phyloP scores from a whole-genome alignment of 1,284 basidiomycete species.

The Baeospora myosura region DNA sequence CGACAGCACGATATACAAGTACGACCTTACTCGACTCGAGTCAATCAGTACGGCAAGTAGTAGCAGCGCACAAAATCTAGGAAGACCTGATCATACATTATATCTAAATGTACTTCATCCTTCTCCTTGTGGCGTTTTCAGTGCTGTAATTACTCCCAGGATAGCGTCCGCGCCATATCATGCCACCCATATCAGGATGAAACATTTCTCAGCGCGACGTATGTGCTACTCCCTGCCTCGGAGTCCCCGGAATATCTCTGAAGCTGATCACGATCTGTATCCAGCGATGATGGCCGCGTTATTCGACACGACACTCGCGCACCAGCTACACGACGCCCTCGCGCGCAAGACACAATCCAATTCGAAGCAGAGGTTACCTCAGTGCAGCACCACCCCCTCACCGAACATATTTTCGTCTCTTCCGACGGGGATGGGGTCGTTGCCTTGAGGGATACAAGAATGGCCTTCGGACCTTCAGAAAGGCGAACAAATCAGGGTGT shows the following conservation, averaged over 20 bases:
- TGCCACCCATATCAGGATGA: constrained; percentile 60
- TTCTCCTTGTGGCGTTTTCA: too few species aligned
- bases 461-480: constrained; percentile 54
- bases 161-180: constrained; percentile 53
- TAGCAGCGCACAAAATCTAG: too few species aligned
- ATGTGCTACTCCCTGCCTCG: constrained; percentile 13
- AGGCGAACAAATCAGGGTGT: constrained; percentile 41
- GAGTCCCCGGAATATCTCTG: constrained; percentile 5
- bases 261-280: too few species aligned
- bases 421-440: constrained; percentile 36
- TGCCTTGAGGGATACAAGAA: constrained; percentile 66
- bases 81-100: too few species aligned
- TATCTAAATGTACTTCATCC: too few species aligned
- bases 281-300: constrained; percentile 62
- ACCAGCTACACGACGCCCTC: constrained; percentile 19
- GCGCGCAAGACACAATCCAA: constrained; percentile 42
- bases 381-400: constrained; percentile 55
- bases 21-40: constrained; percentile 34
- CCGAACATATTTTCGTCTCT: constrained; percentile 55
- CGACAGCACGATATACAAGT: constrained; percentile 49
- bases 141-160: too few species aligned
- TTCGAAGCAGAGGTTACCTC: constrained; percentile 49
- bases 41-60: constrained; percentile 2
- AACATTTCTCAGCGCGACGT: constrained; percentile 62
- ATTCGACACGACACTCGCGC: constrained; percentile 48